Base-by-base conservation (phyloP, 345 rosid species). In the Cardamine chenopodiifolia region DNA sequence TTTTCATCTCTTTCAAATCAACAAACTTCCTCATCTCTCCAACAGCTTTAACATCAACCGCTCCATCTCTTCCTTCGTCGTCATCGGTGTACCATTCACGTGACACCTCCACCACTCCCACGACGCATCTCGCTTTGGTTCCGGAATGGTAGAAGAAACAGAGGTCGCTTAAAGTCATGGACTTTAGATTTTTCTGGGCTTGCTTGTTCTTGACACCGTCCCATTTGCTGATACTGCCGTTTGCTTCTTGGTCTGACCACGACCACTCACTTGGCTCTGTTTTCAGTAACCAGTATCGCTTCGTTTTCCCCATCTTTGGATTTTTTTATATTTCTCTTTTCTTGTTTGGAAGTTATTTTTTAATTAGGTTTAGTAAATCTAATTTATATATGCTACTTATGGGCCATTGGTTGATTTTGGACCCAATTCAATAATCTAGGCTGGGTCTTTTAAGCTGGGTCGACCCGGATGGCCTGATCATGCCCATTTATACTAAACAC, bases 81-180 rank as follows among this genome's bases (percentile, higher is more conserved):
- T 56, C 83, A 4, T 65, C 86, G 3, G 67, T 48, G 81, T 88
- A 90, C 92, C 93, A 90, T 47, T 90, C 91, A 40, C 84, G 86
- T 6, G 68, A n/a, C 39, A 92, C 93, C 25, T 75, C 75, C 18
- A 95, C 97, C 0, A 90, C 97, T 7, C 99, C 97, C 5, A 90
- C 93, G 50, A 92, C 79, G 56, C 89, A 87, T 34, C 97, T 96
- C 3, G 90, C 70, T 22, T 69, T 82, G 62, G 87, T 60, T 2
- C 99, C 97, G 1, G 97, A 91, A 80, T 95, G 99, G 89, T 95
- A 92, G 81, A 90, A 95, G 86, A 92, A 87, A 80, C 99, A 87
- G 49, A 89, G 93, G 31, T 95, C 97, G 22, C 79, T 48, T 25
- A 85, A 75, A 19, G 81, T 61, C 97, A 95, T 95, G 66, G 99